Evolutionary conservation across 1,284 basidiomycete species (phyloP), one percentile per base, ranked within the genome.

Genomic region (Marasmius tenuissimus): DNA sequence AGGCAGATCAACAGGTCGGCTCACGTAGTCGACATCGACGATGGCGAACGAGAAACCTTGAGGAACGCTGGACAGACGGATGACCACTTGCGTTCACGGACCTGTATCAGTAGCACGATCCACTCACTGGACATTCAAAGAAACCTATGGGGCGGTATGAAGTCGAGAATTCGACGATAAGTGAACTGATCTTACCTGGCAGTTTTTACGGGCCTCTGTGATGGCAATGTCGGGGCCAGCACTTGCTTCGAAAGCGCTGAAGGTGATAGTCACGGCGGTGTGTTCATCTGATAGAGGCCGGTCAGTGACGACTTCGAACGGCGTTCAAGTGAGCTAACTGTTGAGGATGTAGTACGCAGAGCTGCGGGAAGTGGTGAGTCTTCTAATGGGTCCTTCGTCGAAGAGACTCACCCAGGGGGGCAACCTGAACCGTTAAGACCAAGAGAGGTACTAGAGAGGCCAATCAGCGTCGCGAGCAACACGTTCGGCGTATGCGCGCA

Each of bases 1-100:
- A n/a, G 11, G 38, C 53, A 54, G 16, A 4, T 38, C 34, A 45
- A 42, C 35, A 18, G 48, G 9, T 37, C 11, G 9, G 61, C 66
- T 58, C 57, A 71, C 71, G 56, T 70, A 70, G 61, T 71, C 69
- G 33, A 71, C 66, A 38, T 60, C 66, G 40, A 68, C 66, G 58
- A 71, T 60, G 20, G 67, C 68, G 62, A 71, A 70, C 16, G 68
- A 66, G 60, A 71, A 70, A 4, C 69, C 69, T 54, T 64, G 54
- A 39, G 68, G 67, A 16, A 71, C 65, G 48, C 69, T 70, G 27
- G 5, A 20, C 39, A 34, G 53, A 22, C 5, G 56, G 33, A 14
- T 27, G 45, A 39, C 20, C 45, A 2, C 34, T 8, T 6, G 10
- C 4, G 11, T 45, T 20, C 7, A 40, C 35, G 12, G 7, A 14